Evolutionary conservation across 2,329 filamentous ascomycete genomes (phyloP).

Genomic region (Botrytis elliptica): DNA sequence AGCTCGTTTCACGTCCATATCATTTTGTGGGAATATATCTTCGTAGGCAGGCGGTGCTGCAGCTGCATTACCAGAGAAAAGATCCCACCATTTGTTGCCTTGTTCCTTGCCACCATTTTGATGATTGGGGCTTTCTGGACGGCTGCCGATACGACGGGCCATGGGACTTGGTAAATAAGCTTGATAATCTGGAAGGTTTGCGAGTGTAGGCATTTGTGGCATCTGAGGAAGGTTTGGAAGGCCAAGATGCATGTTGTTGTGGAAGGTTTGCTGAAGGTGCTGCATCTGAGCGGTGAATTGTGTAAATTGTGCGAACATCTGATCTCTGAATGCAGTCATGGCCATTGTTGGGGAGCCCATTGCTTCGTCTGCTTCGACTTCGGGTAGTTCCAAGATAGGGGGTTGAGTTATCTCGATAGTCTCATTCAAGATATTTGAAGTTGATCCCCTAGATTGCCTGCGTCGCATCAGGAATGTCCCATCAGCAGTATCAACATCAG

Average conservation of each 20-base stretch:
- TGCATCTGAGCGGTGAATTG: slow-evolving; percentile 44
- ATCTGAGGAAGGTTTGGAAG: slow-evolving; percentile 62
- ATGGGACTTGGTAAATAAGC: slow-evolving; percentile 61
- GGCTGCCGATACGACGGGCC: slow-evolving; percentile 68
- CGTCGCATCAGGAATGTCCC: slow-evolving; percentile 39
- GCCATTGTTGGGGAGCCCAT: slow-evolving; percentile 58
- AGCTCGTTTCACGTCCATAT: slow-evolving; percentile 55
- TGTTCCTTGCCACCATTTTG: slow-evolving; percentile 43
- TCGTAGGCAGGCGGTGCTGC: slow-evolving; percentile 72
- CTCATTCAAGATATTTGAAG: slow-evolving; percentile 27
- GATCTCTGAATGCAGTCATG: slow-evolving; percentile 70
- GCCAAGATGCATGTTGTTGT: slow-evolving; percentile 50
- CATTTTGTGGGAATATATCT: slow-evolving; percentile 65
- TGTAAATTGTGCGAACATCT: slow-evolving; percentile 59
- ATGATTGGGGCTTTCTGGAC: slow-evolving; percentile 33
- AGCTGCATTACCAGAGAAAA: slow-evolving; percentile 54
- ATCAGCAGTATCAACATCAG: slow-evolving; percentile 38
- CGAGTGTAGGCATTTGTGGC: slow-evolving; percentile 49
- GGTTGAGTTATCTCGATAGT: slow-evolving; percentile 28
- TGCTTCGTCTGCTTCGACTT: slow-evolving; percentile 26
- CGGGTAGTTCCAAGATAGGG: slow-evolving; percentile 33
- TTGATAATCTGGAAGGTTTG: slow-evolving; percentile 69
- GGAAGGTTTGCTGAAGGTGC: slow-evolving; percentile 66
- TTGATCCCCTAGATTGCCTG: slow-evolving; percentile 35
- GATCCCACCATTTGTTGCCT: slow-evolving; percentile 66